Evolutionary conservation across 1,284 basidiomycete genomes (phyloP), one percentile per base, ranked within the genome.

Genomic region (Marasmius fiardii): DNA sequence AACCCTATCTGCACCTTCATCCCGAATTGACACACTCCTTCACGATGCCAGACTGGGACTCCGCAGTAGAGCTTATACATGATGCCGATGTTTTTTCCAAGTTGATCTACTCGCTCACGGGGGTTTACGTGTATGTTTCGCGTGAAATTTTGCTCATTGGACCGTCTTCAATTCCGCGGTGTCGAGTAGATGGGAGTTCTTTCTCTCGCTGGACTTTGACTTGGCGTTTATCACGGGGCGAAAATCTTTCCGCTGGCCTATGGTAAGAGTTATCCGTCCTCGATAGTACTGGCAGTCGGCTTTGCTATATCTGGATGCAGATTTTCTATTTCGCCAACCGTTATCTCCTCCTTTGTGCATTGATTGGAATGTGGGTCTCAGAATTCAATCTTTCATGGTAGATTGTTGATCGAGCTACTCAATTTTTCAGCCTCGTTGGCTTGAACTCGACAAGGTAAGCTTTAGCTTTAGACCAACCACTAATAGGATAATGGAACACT

Each of bases 271-370:
- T 12, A 20, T 34, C 10, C 21, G 39, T 18, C 34, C 1, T 53
- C 31, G 23, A 28, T 45, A n/a, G 14, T n/a, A n/a, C n/a, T n/a
- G n/a, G 12, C 24, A 16, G 43, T 24, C 23, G 43, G 16, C 26
- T 49, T 8, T 28, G 20, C 39, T 10, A 31, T 14, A 24, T 2
- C 48, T 47, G 4, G n/a, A n/a, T n/a, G n/a, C 59, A 89, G 88
- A 70, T 80, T 21, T 88, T 90, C 66, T 90, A 90, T 67, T 88
- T 90, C 63, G 72, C 79, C 28, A 85, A 85, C 56, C 79, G 88
- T 51, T 90, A 90, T 66, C 76, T 79, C 55, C 69, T 90, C 21
- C 69, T 90, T 16, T 77, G 84, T 62, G 81, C 86, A 3, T 71
- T 89, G 65, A 79, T 88, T 56, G 86, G 85, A 64, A 85, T 90